Base-by-base conservation (phyloP, 208 protist species). In the Trypanosoma grayi region DNA sequence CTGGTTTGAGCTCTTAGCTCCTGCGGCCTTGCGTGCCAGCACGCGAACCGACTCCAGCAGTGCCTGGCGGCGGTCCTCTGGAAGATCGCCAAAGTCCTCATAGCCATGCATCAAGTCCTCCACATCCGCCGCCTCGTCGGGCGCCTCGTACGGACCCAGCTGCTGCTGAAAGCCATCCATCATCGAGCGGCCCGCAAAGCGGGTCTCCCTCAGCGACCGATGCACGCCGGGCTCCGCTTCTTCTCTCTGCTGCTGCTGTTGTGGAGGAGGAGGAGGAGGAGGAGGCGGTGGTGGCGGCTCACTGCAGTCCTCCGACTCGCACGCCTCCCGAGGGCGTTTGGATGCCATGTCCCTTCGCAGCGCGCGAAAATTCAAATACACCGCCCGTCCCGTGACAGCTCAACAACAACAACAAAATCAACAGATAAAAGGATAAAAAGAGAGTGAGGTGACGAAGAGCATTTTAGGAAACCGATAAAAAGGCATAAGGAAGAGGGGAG, bases 81-180 rank as follows among this genome's bases (percentile, higher is more conserved):
- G 77, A 7, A 95, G 70, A 52, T 95, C 85, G 24, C 61, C 71
- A 69, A 87, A 95, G 77, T 93, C 89, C 43, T 85, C 83, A 65
- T 95, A 71, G 48, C 47, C 79, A 47, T 44, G 41, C 11, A 87
- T 74, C 44, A 93, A 71, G 8, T 95, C 89, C 53, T 95, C 89
- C 8, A 95, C 63, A 45, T 95, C 89, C 27, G 73, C 69, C 10
- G 89, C 89, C 66, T 95, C 89, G 10, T 87, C 83, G 0, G 85
- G 85, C 22, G 60, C 59, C 16, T 66, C 77, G 59, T 92, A 90
- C 24, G 57, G 41, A 4, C 89, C 89, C 1, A 80, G 45, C 45
- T 66, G 70, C 6, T 64, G 50, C 50, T 75, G 61, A 40, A 80
- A 80, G 2, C 28, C 53, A 13, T 61, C 62, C 9, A 50, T n/a